These are phyloP conservation scores for Hypoxylon rubiginosum DNA, from an alignment of 2,329 filamentous ascomycete genomes.

Conservation along the genomic window DNA sequence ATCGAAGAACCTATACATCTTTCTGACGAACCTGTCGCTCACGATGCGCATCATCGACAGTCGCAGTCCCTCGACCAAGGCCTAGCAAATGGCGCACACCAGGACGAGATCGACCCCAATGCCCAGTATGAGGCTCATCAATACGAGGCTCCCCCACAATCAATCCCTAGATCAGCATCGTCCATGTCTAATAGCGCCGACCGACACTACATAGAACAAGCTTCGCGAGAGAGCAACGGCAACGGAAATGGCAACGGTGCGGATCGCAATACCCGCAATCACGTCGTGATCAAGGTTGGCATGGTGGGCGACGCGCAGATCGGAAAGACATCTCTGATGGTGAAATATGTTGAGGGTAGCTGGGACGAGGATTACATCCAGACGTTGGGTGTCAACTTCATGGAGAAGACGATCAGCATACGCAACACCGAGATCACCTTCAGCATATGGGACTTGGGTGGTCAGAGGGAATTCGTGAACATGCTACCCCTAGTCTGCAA, in stretches of 20 bases:
- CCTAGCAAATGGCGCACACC: slow-evolving; percentile 53
- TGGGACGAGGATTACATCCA: slow-evolving; percentile 99
- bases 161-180: slow-evolving; percentile 68
- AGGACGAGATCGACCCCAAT: slow-evolving; percentile 57
- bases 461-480: slow-evolving; percentile 98
- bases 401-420: slow-evolving; percentile 99
- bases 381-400: slow-evolving; percentile 98
- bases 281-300: slow-evolving; percentile 98
- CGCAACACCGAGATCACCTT: slow-evolving; percentile 99
- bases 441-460: slow-evolving; percentile 98
- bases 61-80: slow-evolving; percentile 66
- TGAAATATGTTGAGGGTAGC: slow-evolving; percentile 99
- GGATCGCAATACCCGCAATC: slow-evolving; percentile 68
- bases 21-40: slow-evolving; percentile 41
- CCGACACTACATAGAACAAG: slow-evolving; percentile 61
- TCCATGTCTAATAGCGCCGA: slow-evolving; percentile 62
- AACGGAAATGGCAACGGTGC: slow-evolving; percentile 49
- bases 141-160: slow-evolving; percentile 62
- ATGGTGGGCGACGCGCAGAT: slow-evolving; percentile 99
- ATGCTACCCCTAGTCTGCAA: slow-evolving; percentile 99
- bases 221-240: slow-evolving; percentile 55
- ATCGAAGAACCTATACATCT: slow-evolving; percentile 64
- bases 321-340: slow-evolving; percentile 98
- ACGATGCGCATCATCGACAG: slow-evolving; percentile 58
- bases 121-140: slow-evolving; percentile 57